Conservation (phyloP, 1,284 basidiomycete species). For the Ustilago tritici region DNA sequence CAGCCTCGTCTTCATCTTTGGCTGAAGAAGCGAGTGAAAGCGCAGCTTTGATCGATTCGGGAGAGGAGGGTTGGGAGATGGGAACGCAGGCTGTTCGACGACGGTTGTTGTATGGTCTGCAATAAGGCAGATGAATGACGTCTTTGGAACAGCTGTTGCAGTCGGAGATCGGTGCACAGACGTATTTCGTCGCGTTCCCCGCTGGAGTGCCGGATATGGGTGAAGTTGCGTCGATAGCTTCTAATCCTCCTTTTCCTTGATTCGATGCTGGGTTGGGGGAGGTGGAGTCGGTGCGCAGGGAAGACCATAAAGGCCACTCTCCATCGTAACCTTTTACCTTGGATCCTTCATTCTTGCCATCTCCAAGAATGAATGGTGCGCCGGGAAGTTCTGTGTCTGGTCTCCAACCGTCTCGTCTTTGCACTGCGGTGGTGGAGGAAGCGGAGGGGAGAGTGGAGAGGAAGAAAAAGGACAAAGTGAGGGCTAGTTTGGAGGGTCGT, state of each 20-base stretch:
- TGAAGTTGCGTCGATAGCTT: background rate
- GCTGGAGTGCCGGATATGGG: background rate
- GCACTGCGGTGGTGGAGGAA: background rate
- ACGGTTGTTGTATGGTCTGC: constrained; percentile 61
- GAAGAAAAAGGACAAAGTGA: constrained; percentile 34
- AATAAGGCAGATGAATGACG: constrained; percentile 55
- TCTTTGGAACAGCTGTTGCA: constrained; percentile 48
- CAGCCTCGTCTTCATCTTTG: background rate
- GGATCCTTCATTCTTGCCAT: constrained; percentile 40
- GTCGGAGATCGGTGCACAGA: constrained; percentile 42
- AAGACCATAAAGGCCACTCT: constrained; percentile 49
- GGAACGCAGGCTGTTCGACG: constrained; percentile 43
- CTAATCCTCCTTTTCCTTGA: background rate
- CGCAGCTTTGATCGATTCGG: constrained; percentile 13
- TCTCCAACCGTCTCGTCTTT: constrained; percentile 22
- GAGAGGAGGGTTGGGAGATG: constrained; percentile 6
- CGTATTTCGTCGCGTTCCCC: constrained; percentile 18
- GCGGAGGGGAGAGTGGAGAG: constrained; percentile 18
- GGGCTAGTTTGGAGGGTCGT: constrained; percentile 20
- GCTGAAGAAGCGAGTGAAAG: background rate
- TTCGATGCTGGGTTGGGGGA: background rate
- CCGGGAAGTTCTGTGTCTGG: constrained; percentile 40
- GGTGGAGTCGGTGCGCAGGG: background rate
- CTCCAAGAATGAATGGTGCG: constrained; percentile 31
- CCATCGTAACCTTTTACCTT: constrained; percentile 49